phyloP scores from a whole-genome alignment of 2,329 filamentous ascomycete species.

The Fusarium sp. region DNA sequence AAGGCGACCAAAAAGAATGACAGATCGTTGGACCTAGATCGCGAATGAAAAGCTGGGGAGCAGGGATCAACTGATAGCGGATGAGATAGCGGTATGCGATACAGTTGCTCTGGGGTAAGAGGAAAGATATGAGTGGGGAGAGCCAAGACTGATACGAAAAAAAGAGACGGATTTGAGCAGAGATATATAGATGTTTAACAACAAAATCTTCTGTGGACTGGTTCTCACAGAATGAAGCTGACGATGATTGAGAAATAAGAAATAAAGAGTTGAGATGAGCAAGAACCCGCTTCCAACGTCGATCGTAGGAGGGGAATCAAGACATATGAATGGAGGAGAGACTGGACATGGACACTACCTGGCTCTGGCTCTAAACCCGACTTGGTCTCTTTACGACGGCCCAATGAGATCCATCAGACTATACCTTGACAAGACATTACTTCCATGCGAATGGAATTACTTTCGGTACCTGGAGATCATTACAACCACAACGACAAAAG shows the following conservation, averaged over 20 bases:
- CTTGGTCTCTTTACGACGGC: constrained; percentile 14
- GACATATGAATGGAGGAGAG: neutral
- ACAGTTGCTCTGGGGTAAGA: constrained; percentile 46
- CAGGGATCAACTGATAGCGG: constrained; percentile 45
- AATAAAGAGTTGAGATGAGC: constrained; percentile 19
- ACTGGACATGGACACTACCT: constrained; percentile 9
- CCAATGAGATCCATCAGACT: constrained; percentile 16
- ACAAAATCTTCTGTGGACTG: neutral
- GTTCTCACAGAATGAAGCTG: neutral
- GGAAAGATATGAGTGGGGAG: constrained; percentile 44
- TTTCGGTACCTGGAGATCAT: constrained; percentile 17
- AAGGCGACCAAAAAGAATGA: constrained; percentile 32
- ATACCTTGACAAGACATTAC: constrained; percentile 13
- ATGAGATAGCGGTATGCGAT: constrained; percentile 47
- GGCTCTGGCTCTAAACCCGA: constrained; percentile 30
- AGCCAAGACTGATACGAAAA: constrained; percentile 20
- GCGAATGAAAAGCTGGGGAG: constrained; percentile 38
- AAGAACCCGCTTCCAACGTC: constrained; percentile 11
- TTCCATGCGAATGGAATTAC: constrained; percentile 3
- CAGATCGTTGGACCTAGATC: constrained; percentile 32
- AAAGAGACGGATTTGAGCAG: constrained; percentile 4
- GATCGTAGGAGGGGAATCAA: constrained; percentile 33
- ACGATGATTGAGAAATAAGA: neutral
- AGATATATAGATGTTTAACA: neutral
- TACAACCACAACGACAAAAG: neutral